These are phyloP conservation scores for Phylloporus sp. DNA, from an alignment of 768 basidiomycete genomes.

Conservation along the genomic window DNA sequence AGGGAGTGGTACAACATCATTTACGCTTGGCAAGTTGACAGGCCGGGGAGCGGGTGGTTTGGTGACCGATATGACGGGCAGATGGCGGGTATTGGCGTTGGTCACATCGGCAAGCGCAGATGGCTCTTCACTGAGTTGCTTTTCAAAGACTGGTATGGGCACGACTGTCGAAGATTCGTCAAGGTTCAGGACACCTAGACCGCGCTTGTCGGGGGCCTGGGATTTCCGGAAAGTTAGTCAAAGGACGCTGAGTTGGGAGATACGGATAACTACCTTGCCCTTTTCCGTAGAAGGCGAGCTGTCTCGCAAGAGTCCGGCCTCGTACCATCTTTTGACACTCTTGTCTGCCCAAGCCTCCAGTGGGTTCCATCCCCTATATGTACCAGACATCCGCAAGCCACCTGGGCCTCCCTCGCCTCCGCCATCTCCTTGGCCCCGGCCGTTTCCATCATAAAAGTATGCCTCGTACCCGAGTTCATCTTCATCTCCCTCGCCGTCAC, in stretches of 20 bases:
- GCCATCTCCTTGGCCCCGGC: conserved; percentile 72
- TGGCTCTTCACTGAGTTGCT: conserved; percentile 18
- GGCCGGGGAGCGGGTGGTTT: conserved; percentile 70
- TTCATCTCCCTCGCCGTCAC: conserved; percentile 70
- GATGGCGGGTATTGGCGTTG: conserved; percentile 16
- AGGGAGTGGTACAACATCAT: conserved; percentile 47
- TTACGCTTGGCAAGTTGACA: conserved; percentile 60
- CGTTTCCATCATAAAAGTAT: conserved; percentile 80
- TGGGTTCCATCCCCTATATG: conserved; percentile 90
- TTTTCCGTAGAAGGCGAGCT: conserved; percentile 37
- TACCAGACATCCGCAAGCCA: conserved; percentile 71
- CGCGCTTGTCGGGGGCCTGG: conserved; percentile 41
- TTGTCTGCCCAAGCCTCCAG: conserved; percentile 91
- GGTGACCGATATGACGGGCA: conserved; percentile 59
- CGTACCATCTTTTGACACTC: conserved; percentile 82
- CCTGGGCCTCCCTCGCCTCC: conserved; percentile 69
- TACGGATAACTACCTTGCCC: conserved; percentile 41
- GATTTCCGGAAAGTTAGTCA: conserved; percentile 16
- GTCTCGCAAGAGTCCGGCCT: conserved; percentile 65
- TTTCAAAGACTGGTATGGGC: conserved; percentile 57
- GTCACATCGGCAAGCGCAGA: conserved; percentile 22
- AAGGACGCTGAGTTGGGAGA: not conserved
- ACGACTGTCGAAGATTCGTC: conserved; percentile 50
- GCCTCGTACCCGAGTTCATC: conserved; percentile 83
- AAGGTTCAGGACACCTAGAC: conserved; percentile 40